phyloP scores from a whole-genome alignment of 2,329 filamentous ascomycete genomes.

The Fusarium sp. region DNA sequence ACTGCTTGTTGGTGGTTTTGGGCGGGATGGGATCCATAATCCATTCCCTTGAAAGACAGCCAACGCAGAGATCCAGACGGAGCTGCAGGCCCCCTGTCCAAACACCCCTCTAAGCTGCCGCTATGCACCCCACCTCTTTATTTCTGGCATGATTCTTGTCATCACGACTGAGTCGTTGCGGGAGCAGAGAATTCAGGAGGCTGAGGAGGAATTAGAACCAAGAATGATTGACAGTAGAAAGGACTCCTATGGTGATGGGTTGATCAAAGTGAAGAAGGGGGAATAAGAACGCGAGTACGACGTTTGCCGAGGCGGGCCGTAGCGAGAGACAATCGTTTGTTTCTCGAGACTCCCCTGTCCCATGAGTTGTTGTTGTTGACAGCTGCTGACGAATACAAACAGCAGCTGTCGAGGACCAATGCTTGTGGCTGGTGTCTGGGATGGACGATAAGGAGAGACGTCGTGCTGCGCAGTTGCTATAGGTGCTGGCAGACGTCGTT shows the following conservation, averaged over 20 bases:
- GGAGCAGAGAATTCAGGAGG: conserved; percentile 1
- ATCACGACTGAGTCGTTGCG: conserved; percentile 5
- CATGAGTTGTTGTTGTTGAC: conserved; percentile 16
- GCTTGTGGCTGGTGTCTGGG: conserved; percentile 26
- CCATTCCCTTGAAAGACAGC: conserved; percentile 26
- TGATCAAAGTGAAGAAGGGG: conserved; percentile 5
- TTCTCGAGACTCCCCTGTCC: conserved; percentile 33
- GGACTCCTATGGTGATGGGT: not conserved
- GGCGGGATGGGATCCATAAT: conserved; percentile 29
- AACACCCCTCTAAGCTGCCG: conserved; percentile 16
- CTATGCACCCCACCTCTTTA: conserved; percentile 27
- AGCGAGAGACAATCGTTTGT: conserved; percentile 24
- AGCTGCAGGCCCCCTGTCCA: conserved; percentile 23
- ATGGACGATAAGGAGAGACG: not conserved
- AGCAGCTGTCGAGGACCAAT: conserved; percentile 11
- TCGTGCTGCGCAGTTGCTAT: not conserved
- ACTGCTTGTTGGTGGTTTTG: conserved; percentile 33
- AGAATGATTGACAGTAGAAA: not conserved
- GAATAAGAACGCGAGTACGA: conserved; percentile 12
- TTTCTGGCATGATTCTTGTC: conserved; percentile 26
- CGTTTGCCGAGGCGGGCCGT: conserved; percentile 32
- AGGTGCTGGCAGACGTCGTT: not conserved
- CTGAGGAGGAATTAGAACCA: conserved; percentile 6
- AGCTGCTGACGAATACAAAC: conserved; percentile 33
- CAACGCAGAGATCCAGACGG: conserved; percentile 23